Evolutionary conservation across 306 rosid species (phyloP).

Genomic region (Castanospermum australe): DNA sequence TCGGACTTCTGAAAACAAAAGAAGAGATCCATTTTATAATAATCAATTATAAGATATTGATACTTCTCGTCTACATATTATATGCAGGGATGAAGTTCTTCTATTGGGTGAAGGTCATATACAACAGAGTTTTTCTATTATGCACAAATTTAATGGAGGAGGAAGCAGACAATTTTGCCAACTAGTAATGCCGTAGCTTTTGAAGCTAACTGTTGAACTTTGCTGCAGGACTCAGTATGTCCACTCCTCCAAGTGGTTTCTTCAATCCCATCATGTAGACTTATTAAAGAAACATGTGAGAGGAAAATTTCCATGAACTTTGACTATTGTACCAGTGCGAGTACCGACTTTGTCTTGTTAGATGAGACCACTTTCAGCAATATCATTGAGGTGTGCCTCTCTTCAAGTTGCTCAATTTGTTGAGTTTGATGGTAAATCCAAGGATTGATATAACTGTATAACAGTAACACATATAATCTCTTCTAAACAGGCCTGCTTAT

Average conservation of each 20-base stretch:
- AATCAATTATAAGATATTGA: constrained; percentile 68
- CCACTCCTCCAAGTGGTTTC: constrained; percentile 84
- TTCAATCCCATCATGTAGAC: constrained; percentile 71
- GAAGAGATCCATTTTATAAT: constrained; percentile 61
- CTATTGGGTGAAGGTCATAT: constrained; percentile 88
- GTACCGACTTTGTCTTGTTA: constrained; percentile 68
- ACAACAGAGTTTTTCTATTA: constrained; percentile 79
- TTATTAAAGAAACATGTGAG: constrained; percentile 75
- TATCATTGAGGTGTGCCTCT: constrained; percentile 71
- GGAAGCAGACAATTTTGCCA: constrained; percentile 85
- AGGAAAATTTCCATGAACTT: constrained; percentile 85
- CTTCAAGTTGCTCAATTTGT: constrained; percentile 21
- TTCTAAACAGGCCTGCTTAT: constrained; percentile 1
- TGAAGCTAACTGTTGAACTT: constrained; percentile 74
- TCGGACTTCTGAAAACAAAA: constrained; percentile 74
- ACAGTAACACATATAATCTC: constrained; percentile 8
- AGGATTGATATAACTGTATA: constrained; percentile 17
- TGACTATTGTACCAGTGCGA: constrained; percentile 88
- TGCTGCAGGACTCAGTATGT: constrained; percentile 95
- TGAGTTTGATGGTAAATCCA: constrained; percentile 26
- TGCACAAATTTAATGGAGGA: constrained; percentile 88
- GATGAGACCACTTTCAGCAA: constrained; percentile 67
- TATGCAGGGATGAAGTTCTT: constrained; percentile 97
- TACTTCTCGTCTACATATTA: constrained; percentile 69
- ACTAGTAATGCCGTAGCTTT: constrained; percentile 52